phyloP scores from a whole-genome alignment of 768 basidiomycete species.

The Aureoboletus auriporus region DNA sequence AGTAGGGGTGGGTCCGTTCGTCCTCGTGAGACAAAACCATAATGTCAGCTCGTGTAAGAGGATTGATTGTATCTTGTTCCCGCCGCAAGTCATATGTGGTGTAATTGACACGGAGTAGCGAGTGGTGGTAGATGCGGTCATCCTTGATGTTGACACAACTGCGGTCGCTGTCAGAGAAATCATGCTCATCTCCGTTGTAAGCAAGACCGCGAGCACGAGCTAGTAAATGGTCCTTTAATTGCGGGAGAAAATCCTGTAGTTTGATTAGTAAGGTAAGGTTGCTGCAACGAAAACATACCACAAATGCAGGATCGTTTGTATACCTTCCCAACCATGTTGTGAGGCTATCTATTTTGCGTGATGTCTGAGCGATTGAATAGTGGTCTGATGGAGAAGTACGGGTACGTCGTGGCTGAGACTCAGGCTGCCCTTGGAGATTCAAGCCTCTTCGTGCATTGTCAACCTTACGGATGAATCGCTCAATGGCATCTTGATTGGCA shows the following conservation, averaged over 20 bases:
- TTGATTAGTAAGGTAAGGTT: constrained; percentile 9
- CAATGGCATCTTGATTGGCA: constrained; percentile 18
- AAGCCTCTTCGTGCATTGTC: background rate
- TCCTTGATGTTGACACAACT: constrained; percentile 15
- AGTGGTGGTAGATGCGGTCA: constrained; percentile 21
- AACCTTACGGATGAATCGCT: constrained; percentile 16
- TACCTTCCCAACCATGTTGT: constrained; percentile 3
- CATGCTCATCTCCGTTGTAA: constrained; percentile 27
- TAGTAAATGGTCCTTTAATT: constrained; percentile 19
- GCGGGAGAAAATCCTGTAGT: constrained; percentile 18
- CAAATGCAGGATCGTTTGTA: constrained; percentile 25
- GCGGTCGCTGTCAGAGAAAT: constrained; percentile 21
- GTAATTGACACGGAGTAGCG: constrained; percentile 22
- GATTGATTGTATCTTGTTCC: constrained; percentile 39
- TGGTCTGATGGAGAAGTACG: constrained; percentile 8
- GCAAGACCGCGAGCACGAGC: constrained; percentile 1
- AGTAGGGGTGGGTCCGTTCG: constrained; percentile 32
- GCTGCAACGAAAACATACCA: no score
- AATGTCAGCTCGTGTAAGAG: constrained; percentile 32
- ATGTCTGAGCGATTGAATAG: constrained; percentile 19
- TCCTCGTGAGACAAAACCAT: constrained; percentile 30
- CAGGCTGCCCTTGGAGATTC: no score
- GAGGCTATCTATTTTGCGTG: constrained; percentile 7
- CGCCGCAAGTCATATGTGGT: constrained; percentile 25
- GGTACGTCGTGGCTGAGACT: background rate